These are phyloP conservation scores for Daldinia concentrica DNA, from an alignment of 495 filamentous ascomycete species.

Conservation along the genomic window DNA sequence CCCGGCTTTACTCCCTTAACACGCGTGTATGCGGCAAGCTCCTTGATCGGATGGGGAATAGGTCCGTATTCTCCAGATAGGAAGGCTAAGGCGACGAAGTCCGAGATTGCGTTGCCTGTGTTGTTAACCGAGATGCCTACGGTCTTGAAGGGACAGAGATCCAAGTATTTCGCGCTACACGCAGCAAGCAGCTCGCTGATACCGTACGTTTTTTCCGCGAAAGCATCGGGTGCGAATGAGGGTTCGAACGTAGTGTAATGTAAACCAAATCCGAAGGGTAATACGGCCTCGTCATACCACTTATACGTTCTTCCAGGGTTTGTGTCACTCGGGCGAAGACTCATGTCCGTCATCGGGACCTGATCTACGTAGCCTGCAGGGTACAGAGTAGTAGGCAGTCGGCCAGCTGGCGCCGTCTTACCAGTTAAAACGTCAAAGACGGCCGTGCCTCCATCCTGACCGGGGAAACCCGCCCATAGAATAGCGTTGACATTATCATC, in stretches of 20 bases:
- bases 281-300: slow-evolving; percentile 53
- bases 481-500: slow-evolving; percentile 63
- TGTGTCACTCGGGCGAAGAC: slow-evolving; percentile 44
- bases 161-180: slow-evolving; percentile 49
- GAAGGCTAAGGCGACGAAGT: slow-evolving; percentile 69
- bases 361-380: slow-evolving; percentile 50
- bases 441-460: slow-evolving; percentile 65
- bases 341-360: slow-evolving; percentile 56
- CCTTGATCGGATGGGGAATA: slow-evolving; percentile 69
- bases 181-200: slow-evolving; percentile 46
- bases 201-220: slow-evolving; percentile 33
- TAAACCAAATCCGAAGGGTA: slow-evolving; percentile 61
- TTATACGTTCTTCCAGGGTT: slow-evolving; percentile 57
- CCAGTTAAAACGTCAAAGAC: slow-evolving; percentile 64
- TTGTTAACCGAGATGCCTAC: slow-evolving; percentile 55
- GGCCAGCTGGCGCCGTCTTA: slow-evolving; percentile 62
- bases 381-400: slow-evolving; percentile 66
- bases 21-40: slow-evolving; percentile 68
- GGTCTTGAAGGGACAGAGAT: slow-evolving; percentile 57
- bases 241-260: slow-evolving; percentile 60
- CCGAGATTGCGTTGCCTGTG: slow-evolving; percentile 62
- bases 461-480: slow-evolving; percentile 62
- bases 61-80: slow-evolving; percentile 65
- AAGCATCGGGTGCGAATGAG: slow-evolving; percentile 19
- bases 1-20: slow-evolving; percentile 57